phyloP scores from a whole-genome alignment of 225 moss, liverwort and hornwort genomes.

The Marchantia polymorpha region DNA sequence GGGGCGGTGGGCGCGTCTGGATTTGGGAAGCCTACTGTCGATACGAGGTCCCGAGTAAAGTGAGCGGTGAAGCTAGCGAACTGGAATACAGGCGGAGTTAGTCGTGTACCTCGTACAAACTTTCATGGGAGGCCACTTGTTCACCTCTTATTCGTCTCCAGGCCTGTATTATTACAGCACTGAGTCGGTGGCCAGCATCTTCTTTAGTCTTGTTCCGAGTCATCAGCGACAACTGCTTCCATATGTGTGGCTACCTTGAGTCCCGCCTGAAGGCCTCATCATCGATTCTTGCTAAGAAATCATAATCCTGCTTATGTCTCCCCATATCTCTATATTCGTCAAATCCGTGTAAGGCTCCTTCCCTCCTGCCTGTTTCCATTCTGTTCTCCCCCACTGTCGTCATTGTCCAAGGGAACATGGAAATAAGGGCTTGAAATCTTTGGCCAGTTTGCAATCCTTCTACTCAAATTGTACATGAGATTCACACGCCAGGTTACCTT shows the following conservation, averaged over 20 bases:
- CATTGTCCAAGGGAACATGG: neutral
- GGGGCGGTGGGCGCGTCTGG: neutral
- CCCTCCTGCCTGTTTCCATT: neutral
- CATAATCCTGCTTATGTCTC: conserved; percentile 26
- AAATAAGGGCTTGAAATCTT: neutral
- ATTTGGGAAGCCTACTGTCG: neutral
- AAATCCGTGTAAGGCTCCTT: conserved; percentile 28
- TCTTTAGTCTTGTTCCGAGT: conserved; percentile 13
- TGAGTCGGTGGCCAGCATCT: conserved; percentile 19
- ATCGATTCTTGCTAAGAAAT: conserved; percentile 21
- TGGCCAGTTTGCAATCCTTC: conserved; percentile 1
- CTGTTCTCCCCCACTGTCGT: neutral
- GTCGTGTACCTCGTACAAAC: neutral
- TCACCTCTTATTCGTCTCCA: neutral
- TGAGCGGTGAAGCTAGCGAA: neutral
- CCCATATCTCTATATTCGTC: conserved; percentile 26
- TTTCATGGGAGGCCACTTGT: conserved; percentile 14
- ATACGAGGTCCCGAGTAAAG: neutral
- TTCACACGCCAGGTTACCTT: conserved; percentile 7
- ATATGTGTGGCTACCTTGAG: conserved; percentile 18
- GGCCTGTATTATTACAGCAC: neutral
- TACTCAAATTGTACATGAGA: neutral
- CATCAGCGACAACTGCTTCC: conserved; percentile 8
- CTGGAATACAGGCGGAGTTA: neutral
- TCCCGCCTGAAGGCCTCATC: conserved; percentile 19